Conservation (phyloP, 2,329 filamentous ascomycete species). For the Penicillium sp. region DNA sequence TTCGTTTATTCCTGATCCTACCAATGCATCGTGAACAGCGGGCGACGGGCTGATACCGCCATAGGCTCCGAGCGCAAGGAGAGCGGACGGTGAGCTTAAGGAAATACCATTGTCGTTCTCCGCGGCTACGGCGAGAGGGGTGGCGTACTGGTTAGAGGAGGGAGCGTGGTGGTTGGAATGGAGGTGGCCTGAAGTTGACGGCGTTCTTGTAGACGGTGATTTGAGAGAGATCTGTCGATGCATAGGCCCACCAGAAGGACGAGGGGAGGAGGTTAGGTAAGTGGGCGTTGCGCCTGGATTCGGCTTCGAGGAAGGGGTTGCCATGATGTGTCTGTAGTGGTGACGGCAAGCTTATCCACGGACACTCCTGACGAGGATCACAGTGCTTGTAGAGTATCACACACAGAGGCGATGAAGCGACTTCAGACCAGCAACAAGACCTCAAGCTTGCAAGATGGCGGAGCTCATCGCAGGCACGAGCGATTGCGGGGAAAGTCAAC, state of each 20-base stretch:
- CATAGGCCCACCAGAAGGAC: slow-evolving; percentile 47
- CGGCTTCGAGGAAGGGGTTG: slow-evolving; percentile 50
- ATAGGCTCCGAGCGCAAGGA: slow-evolving; percentile 50
- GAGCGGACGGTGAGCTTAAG: slow-evolving; percentile 52
- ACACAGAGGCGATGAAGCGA: neutral
- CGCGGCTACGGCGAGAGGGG: slow-evolving; percentile 45
- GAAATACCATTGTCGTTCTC: slow-evolving; percentile 48
- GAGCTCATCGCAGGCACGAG: slow-evolving; percentile 11
- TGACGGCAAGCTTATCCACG: neutral
- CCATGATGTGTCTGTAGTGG: slow-evolving; percentile 36
- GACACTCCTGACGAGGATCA: neutral
- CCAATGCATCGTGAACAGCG: slow-evolving; percentile 42
- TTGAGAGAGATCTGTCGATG: slow-evolving; percentile 48
- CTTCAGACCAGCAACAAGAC: slow-evolving; percentile 3
- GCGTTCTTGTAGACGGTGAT: slow-evolving; percentile 51
- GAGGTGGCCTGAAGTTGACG: slow-evolving; percentile 44
- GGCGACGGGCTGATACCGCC: slow-evolving; percentile 48
- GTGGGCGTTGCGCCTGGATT: slow-evolving; percentile 50
- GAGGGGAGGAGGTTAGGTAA: slow-evolving; percentile 50
- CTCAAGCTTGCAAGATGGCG: neutral
- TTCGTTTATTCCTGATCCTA: slow-evolving; percentile 43
- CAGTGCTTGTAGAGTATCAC: slow-evolving; percentile 8
- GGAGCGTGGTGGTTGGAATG: slow-evolving; percentile 41
- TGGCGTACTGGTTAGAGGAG: slow-evolving; percentile 50
- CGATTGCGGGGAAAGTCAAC: slow-evolving; percentile 2